phyloP scores from a whole-genome alignment of 805 yeast species.

The Tetrapisispora iriomotensis region DNA sequence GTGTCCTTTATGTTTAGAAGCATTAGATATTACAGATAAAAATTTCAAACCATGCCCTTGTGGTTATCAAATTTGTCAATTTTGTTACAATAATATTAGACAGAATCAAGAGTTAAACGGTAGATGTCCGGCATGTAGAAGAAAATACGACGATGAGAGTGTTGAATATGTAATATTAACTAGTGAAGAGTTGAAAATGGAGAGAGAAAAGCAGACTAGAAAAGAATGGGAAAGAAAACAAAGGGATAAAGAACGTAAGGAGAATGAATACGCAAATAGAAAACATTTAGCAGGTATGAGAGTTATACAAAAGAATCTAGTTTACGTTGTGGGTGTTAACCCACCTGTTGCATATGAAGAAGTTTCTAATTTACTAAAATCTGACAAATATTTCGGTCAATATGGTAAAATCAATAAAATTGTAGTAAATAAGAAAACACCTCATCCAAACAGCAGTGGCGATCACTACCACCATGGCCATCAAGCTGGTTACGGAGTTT shows the following conservation, averaged over 20 bases:
- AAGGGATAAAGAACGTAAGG: conserved; percentile 84
- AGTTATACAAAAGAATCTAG: conserved; percentile 95
- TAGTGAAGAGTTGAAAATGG: conserved; percentile 74
- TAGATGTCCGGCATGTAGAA: conserved; percentile 94
- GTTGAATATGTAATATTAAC: conserved; percentile 80
- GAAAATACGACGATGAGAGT: conserved; percentile 84
- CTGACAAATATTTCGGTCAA: conserved; percentile 96
- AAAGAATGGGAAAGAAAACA: conserved; percentile 76
- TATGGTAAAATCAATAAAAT: conserved; percentile 92
- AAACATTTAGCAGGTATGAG: conserved; percentile 93
- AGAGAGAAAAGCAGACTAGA: conserved; percentile 70
- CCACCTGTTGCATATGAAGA: conserved; percentile 71
- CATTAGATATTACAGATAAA: conserved; percentile 92
- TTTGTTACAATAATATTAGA: conserved; percentile 92
- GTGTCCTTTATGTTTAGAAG: conserved; percentile 94
- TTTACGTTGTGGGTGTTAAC: conserved; percentile 89
- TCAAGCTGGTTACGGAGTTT: conserved; percentile 82
- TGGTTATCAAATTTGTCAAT: conserved; percentile 97
- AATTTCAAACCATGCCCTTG: conserved; percentile 99
- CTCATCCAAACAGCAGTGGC: conserved; percentile 16
- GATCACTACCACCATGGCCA: conserved; percentile 23
- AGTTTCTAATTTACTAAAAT: conserved; percentile 66
- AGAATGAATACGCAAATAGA: conserved; percentile 69
- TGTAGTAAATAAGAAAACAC: conserved; percentile 77
- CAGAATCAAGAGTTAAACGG: conserved; percentile 94